These are phyloP conservation scores for Ophiostoma ips DNA, from an alignment of 2,329 filamentous ascomycete genomes.

Conservation along the genomic window DNA sequence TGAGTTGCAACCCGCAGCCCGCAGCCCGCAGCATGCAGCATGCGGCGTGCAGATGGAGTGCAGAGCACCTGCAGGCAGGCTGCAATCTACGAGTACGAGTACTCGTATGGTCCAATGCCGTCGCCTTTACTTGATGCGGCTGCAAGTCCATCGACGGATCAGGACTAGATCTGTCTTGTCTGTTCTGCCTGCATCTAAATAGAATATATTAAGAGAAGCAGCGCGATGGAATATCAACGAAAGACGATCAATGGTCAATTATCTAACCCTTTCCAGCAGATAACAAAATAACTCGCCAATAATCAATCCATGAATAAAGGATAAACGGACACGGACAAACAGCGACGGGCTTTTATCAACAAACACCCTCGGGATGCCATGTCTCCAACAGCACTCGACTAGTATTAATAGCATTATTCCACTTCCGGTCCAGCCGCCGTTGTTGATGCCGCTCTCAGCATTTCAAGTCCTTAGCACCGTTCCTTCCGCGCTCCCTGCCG, in stretches of 20 bases:
- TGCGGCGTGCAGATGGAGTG: background rate
- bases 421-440: background rate
- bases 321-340: too few relatives aligned
- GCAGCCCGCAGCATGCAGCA: background rate
- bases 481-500: background rate
- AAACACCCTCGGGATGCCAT: too few relatives aligned
- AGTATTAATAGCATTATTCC: background rate
- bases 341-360: too few relatives aligned
- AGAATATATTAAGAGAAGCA: too few relatives aligned
- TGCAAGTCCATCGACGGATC: conserved; percentile 1
- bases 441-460: background rate
- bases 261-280: too few relatives aligned
- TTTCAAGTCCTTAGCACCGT: background rate
- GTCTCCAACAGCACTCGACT: too few relatives aligned
- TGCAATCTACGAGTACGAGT: too few relatives aligned
- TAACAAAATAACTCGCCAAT: too few relatives aligned
- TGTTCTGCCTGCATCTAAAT: background rate
- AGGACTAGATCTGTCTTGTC: background rate
- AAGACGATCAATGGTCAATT: too few relatives aligned
- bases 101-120: too few relatives aligned
- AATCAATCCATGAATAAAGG: too few relatives aligned
- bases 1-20: background rate
- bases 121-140: background rate
- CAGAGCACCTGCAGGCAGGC: background rate
- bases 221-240: too few relatives aligned